Evolutionary conservation across 2,329 filamentous ascomycete genomes (phyloP).

Genomic region (Aureobasidium uvarum): DNA sequence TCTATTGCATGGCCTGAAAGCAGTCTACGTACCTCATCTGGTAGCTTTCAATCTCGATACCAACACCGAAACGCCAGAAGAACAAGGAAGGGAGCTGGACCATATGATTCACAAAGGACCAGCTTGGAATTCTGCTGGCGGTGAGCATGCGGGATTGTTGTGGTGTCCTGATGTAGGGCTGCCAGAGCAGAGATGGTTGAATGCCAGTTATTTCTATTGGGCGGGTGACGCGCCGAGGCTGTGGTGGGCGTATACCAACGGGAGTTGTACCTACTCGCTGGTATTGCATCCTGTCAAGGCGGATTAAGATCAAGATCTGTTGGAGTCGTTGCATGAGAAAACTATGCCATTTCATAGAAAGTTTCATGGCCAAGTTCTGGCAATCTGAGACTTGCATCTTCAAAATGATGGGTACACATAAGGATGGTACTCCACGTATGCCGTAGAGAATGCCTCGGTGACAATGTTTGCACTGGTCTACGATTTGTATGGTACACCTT

Average conservation of each 20-base stretch:
- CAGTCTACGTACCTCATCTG: neutral
- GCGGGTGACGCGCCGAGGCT: neutral
- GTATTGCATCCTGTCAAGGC: slow-evolving; percentile 1
- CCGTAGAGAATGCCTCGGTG: too few species aligned
- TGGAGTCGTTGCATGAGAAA: too few species aligned
- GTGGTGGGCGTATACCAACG: slow-evolving; percentile 10
- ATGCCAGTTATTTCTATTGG: slow-evolving; percentile 16
- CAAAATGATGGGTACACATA: too few species aligned
- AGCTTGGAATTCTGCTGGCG: slow-evolving; percentile 2
- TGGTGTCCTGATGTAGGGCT: slow-evolving; percentile 1
- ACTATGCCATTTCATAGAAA: too few species aligned
- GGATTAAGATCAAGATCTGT: neutral
- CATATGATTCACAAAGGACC: neutral
- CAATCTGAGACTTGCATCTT: too few species aligned
- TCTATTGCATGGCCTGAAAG: neutral
- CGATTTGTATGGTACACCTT: too few species aligned
- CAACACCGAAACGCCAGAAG: neutral
- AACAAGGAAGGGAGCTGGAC: neutral
- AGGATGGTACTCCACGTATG: too few species aligned
- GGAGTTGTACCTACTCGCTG: neutral
- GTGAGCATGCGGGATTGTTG: neutral
- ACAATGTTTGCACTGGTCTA: too few species aligned
- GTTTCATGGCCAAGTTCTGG: too few species aligned
- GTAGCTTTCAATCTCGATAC: neutral
- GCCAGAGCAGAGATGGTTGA: neutral